Conservation (phyloP, 2,329 filamentous ascomycete genomes). For the Paramyrothecium sp. region DNA sequence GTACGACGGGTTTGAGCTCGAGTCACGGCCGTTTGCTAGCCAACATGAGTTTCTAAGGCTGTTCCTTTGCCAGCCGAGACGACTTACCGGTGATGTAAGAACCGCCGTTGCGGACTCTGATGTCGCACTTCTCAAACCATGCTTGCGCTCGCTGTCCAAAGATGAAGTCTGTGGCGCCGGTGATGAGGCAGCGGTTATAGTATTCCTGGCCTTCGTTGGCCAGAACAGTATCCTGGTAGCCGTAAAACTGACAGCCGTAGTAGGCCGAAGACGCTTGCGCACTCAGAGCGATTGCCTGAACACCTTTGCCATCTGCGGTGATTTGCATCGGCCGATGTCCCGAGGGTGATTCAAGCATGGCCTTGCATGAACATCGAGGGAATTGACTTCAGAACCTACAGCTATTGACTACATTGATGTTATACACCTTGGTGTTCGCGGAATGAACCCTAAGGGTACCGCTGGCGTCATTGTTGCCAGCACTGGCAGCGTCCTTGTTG, state of each 20-base stretch:
- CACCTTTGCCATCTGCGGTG: constrained; percentile 30
- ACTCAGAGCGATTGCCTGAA: constrained; percentile 39
- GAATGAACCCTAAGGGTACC: constrained; percentile 42
- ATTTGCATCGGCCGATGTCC: not conserved
- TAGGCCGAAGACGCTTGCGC: constrained; percentile 39
- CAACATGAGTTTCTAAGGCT: not conserved
- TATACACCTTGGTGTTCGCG: constrained; percentile 57
- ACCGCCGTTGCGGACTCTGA: constrained; percentile 29
- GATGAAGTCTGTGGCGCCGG: constrained; percentile 43
- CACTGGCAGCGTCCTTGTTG: constrained; percentile 31
- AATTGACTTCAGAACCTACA: constrained; percentile 14
- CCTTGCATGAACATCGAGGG: not conserved
- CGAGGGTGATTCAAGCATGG: not conserved
- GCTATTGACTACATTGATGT: constrained; percentile 50
- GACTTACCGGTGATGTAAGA: constrained; percentile 37
- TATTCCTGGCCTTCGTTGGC: constrained; percentile 45
- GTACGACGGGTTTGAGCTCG: constrained; percentile 31
- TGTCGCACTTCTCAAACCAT: constrained; percentile 41
- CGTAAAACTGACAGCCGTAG: constrained; percentile 44
- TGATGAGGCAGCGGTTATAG: constrained; percentile 40
- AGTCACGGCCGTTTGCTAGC: constrained; percentile 34
- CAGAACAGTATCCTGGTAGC: constrained; percentile 49
- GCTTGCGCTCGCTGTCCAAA: constrained; percentile 34
- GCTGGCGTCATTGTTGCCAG: constrained; percentile 50
- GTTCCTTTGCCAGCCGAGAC: not conserved